Conservation (phyloP, 768 basidiomycete genomes). For the Naematelia encephala region DNA sequence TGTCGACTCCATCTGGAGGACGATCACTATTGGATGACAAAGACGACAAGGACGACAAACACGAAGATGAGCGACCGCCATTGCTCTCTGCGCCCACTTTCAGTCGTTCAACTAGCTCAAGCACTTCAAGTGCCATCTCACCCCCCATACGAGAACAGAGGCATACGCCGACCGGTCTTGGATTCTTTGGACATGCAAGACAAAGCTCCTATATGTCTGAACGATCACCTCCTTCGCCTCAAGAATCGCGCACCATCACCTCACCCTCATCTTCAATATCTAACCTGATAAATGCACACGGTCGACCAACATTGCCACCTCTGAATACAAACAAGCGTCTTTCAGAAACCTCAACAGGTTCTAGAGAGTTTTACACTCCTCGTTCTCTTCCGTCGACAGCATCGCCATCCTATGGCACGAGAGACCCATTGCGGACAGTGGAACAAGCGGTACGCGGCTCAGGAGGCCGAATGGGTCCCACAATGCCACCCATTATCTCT, state of each 20-base stretch:
- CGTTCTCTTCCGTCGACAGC: not conserved
- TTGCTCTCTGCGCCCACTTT: not conserved
- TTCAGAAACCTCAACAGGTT: not conserved
- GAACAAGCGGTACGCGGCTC: not conserved
- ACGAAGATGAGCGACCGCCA: not conserved
- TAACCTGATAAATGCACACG: not conserved
- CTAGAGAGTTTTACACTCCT: not conserved
- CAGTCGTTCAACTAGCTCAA: not conserved
- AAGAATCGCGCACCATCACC: not conserved
- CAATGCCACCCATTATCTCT: too few relatives aligned
- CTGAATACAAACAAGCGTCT: not conserved
- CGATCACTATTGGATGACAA: not conserved
- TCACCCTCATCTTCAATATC: not conserved
- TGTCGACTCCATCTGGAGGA: not conserved
- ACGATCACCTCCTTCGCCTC: not conserved
- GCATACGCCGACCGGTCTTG: too few relatives aligned
- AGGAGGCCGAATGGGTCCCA: not conserved
- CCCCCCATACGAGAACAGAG: too few relatives aligned
- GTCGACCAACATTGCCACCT: not conserved
- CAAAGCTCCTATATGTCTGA: too few relatives aligned
- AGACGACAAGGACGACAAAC: not conserved
- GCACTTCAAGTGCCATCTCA: not conserved
- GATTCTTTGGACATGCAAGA: too few relatives aligned
- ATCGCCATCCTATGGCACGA: not conserved
- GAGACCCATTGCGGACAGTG: not conserved